Base-by-base conservation (phyloP, 2,329 filamentous ascomycete species). In the Dactylonectria estremocensis region DNA sequence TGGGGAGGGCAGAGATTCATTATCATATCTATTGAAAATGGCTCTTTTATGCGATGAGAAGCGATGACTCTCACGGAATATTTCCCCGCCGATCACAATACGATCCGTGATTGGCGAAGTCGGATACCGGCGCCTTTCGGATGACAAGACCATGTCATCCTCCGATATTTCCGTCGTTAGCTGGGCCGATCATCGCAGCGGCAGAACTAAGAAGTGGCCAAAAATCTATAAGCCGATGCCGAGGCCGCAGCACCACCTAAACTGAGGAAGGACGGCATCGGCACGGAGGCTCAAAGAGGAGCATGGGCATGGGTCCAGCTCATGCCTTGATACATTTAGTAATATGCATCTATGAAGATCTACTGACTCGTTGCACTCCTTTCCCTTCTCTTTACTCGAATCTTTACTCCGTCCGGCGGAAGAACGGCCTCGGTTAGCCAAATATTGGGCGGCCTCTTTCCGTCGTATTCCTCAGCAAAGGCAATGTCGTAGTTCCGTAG, bases 381-480 rank as follows among this genome's bases (percentile, higher is more conserved):
- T 53, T 35, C 50, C n/a, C 70, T 66, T 5, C 73, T 73, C 54
- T 69, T 74, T 0, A 74, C 66, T 53, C 56, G 63, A 7, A 75
- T 69, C 22, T 65, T 69, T 0, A 46, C 70, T 11, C 73, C 73
- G 6, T 48, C 52, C 0, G 73, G 73, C 13, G 73, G 73, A 4
- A 69, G 48, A 31, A 68, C 33, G 1, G 72, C 69, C 62, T 76
- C 73, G 1, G 73, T 54, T 18, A 73, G 9, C 73, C 73, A 75
- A 0, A 24, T 9, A 14, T 74, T 75, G 2, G 65, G 60, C 4
- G 73, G 73, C 1, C 73, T 62, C 58, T 72, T 67, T 1, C 73
- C 73, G 7, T 61, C 54, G 11, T 73, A 72, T 22, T 68, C 65
- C 11, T 76, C 57, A 0, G 73, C 66, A 2, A 75, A 71, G n/a